Base-by-base conservation (phyloP, 345 rosid species). In the Citrus australasica region DNA sequence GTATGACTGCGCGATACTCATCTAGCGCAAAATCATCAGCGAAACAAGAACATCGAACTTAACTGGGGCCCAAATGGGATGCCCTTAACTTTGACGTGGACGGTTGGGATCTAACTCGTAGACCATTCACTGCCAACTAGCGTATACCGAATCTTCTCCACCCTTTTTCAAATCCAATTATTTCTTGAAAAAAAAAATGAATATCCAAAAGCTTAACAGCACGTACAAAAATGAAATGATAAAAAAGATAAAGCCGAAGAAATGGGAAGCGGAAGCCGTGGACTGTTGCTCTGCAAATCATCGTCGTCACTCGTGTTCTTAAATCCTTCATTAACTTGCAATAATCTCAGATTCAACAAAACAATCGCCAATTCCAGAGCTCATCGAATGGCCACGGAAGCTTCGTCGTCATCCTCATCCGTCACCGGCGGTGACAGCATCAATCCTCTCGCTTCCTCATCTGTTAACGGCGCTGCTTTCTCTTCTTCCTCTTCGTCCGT, bases 241-340 rank as follows among this genome's bases (percentile, higher is more conserved):
- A 62, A 19, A 22, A 32, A 65, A 48, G 16, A 69, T 28, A 9
- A n/a, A 38, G 25, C 21, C 16, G 11, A 5, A 16, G 48, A 62
- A 71, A 89, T 89, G 94, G 84, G 83, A 79, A 87, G 81, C 67
- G 85, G 86, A 67, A 85, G 90, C 86, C 86, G 87, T 63, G 85
- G 71, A 28, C 55, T 80, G 79, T 60, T 88, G 77, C 80, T 76
- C 80, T 86, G 87, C 67, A 87, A 78, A 77, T 81, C 95, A n/a
- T 84, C 84, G 48, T 84, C 83, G 55, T 71, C 88, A 13, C 83
- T 88, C 59, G 76, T 76, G 69, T 83, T 78, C 82, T 79, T 85
- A 32, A 75, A 83, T 0, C 87, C 97, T n/a, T 80, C 88, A 46
- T 74, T 83, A 56, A 25, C 92, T 75, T 81, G 82, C 22, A 62